Percentiles rank a stretch among this genome's conserved stretches.
These are phyloP conservation scores for Uronychia binucleata DNA, from an alignment of 73 alveolate species.

Conservation along the genomic window DNA sequence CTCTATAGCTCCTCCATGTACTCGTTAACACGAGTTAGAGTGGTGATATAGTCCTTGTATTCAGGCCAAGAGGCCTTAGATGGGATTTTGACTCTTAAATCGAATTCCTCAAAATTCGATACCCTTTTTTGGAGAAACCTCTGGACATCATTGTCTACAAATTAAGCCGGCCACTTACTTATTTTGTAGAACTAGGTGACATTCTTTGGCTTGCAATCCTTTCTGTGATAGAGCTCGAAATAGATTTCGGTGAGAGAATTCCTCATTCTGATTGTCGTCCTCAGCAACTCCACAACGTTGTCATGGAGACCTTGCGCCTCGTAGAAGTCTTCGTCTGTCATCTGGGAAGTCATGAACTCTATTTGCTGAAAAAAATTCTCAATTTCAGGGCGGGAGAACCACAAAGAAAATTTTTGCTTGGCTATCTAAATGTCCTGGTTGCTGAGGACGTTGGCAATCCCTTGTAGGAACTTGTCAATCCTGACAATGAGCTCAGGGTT, in stretches of 20 bases:
- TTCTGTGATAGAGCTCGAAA: background rate
- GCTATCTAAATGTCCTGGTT: background rate
- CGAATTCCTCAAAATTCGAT: constrained; percentile 8
- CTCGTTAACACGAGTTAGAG: background rate
- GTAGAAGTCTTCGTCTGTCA: background rate
- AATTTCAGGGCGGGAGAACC: background rate
- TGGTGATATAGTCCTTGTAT: background rate
- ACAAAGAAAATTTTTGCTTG: background rate
- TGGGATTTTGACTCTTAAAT: background rate
- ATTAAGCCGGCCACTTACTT: background rate
- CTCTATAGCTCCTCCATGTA: background rate
- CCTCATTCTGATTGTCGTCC: background rate
- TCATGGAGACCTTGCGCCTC: too few relatives aligned
- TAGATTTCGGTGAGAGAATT: background rate
- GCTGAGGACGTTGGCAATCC: background rate
- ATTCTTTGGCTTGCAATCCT: background rate
- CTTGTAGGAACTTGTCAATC: background rate
- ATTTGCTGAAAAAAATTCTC: background rate
- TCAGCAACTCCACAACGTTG: background rate
- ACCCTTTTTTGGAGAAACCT: constrained; percentile 7
- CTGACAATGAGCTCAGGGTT: background rate
- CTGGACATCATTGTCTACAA: constrained; percentile 13
- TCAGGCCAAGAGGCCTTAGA: constrained; percentile 3
- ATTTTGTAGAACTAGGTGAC: background rate
- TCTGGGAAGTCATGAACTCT: background rate